These are phyloP conservation scores for Prototheca stagnorum DNA, from an alignment of 163 green algal species.

Conservation along the genomic window DNA sequence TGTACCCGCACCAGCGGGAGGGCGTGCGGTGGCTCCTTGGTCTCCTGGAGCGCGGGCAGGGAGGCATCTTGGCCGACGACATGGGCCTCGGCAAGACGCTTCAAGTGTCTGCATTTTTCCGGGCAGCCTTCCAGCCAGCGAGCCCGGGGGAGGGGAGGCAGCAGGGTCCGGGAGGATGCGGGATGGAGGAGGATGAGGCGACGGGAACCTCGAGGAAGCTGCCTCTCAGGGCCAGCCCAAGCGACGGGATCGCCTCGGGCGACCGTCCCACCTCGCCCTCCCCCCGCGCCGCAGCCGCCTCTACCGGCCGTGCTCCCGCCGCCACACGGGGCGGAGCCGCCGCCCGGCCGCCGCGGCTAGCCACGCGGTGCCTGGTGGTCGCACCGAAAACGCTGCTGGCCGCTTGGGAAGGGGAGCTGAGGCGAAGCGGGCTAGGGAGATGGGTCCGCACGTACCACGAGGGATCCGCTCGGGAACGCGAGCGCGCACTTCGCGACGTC, in stretches of 20 bases:
- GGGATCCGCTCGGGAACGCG: conserved; percentile 4
- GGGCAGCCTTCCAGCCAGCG: too few species aligned
- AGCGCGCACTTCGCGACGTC: neutral
- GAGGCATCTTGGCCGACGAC: conserved; percentile 61
- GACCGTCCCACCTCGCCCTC: too few species aligned
- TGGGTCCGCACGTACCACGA: conserved; percentile 9
- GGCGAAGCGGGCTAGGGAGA: conserved; percentile 8
- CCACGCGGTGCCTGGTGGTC: conserved; percentile 47
- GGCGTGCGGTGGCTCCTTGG: conserved; percentile 61
- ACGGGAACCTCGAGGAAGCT: too few species aligned
- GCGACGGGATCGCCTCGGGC: too few species aligned
- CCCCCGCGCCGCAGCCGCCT: too few species aligned
- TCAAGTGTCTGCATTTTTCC: conserved; percentile 59
- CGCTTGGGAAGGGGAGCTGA: conserved; percentile 64
- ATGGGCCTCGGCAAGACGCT: conserved; percentile 62
- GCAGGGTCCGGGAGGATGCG: too few species aligned
- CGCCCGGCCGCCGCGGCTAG: too few species aligned
- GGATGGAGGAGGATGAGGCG: too few species aligned
- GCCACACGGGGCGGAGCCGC: too few species aligned
- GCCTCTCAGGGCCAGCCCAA: too few species aligned
- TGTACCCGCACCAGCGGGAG: conserved; percentile 58
- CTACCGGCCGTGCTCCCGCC: too few species aligned
- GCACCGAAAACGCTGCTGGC: conserved; percentile 76
- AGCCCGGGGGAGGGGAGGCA: too few species aligned
- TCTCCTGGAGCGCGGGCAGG: conserved; percentile 23